Evolutionary conservation across 2,329 filamentous ascomycete genomes (phyloP).

Genomic region (Penicillium rolfsii): DNA sequence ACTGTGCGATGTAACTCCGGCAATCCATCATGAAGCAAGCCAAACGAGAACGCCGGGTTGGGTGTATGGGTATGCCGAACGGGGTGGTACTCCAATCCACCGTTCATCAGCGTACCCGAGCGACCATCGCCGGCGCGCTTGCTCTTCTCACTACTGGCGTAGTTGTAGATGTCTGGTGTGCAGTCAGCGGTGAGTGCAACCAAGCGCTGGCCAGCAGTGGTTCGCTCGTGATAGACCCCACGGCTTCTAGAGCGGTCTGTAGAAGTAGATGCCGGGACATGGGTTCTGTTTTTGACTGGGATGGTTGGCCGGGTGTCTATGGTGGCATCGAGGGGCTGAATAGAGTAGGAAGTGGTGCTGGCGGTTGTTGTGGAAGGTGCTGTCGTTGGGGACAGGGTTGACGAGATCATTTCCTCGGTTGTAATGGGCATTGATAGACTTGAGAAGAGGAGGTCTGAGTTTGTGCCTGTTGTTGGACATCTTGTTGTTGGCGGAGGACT

Average conservation of each 20-base stretch:
- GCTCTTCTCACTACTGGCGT: slow-evolving; percentile 38
- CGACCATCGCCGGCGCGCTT: slow-evolving; percentile 32
- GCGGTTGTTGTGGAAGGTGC: slow-evolving; percentile 7
- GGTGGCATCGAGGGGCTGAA: slow-evolving; percentile 30
- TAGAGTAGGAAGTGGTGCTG: slow-evolving; percentile 17
- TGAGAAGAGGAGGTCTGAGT: slow-evolving; percentile 37
- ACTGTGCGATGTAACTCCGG: slow-evolving; percentile 26
- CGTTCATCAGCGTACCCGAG: slow-evolving; percentile 39
- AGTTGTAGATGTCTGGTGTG: slow-evolving; percentile 45
- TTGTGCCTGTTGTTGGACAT: slow-evolving; percentile 24
- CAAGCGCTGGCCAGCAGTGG: slow-evolving; percentile 19
- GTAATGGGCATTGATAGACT: slow-evolving; percentile 33
- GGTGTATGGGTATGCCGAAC: slow-evolving; percentile 29
- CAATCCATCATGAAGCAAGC: slow-evolving; percentile 25
- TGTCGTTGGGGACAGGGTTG: slow-evolving; percentile 12
- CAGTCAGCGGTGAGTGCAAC: slow-evolving; percentile 36
- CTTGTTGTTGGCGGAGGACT: slow-evolving; percentile 20
- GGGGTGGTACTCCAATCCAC: slow-evolving; percentile 46
- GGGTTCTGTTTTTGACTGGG: not conserved
- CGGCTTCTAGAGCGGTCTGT: slow-evolving; percentile 21
- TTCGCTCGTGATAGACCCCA: slow-evolving; percentile 26
- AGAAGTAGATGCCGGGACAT: not conserved
- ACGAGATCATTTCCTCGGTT: slow-evolving; percentile 10
- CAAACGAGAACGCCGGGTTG: slow-evolving; percentile 21
- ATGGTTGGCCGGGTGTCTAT: slow-evolving; percentile 14